Evolutionary conservation across 768 basidiomycete genomes (phyloP).

Genomic region (Panaeolus cyanescens): DNA sequence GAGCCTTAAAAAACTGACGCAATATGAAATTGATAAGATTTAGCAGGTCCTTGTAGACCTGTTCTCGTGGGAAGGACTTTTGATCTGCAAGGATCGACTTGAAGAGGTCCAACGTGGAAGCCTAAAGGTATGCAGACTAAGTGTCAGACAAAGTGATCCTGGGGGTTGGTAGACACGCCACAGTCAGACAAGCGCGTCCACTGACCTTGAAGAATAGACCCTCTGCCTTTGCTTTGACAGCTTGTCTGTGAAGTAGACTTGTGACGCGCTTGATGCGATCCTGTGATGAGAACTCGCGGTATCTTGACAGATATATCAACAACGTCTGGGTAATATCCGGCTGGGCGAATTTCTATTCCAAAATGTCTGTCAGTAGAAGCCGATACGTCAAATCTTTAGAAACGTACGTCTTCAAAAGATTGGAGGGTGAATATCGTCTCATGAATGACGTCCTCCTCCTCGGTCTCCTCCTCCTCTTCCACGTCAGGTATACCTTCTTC

Average conservation of each 20-base stretch:
- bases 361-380: neutral
- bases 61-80: slow-evolving; percentile 74
- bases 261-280: slow-evolving; percentile 93
- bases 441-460: slow-evolving; percentile 64
- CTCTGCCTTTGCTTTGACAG: slow-evolving; percentile 88
- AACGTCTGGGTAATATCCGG: slow-evolving; percentile 85
- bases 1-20: slow-evolving; percentile 91
- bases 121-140: slow-evolving; percentile 52
- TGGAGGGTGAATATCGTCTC: slow-evolving; percentile 94
- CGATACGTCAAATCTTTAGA: slow-evolving; percentile 13
- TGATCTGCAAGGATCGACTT: slow-evolving; percentile 83
- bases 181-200: slow-evolving; percentile 16
- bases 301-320: slow-evolving; percentile 78
- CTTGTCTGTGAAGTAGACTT: slow-evolving; percentile 86
- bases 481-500: slow-evolving; percentile 70
- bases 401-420: slow-evolving; percentile 81
- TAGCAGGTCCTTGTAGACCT: slow-evolving; percentile 81
- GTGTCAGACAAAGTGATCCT: slow-evolving; percentile 8
- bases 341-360: slow-evolving; percentile 83
- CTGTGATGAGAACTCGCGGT: slow-evolving; percentile 75
- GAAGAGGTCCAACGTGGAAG: slow-evolving; percentile 88
- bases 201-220: slow-evolving; percentile 93
- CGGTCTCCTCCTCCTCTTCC: slow-evolving; percentile 59
- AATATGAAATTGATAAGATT: slow-evolving; percentile 85
- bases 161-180: slow-evolving; percentile 13